phyloP scores from a whole-genome alignment of 768 basidiomycete genomes.

The Krasilnikovozyma curviuscula region DNA sequence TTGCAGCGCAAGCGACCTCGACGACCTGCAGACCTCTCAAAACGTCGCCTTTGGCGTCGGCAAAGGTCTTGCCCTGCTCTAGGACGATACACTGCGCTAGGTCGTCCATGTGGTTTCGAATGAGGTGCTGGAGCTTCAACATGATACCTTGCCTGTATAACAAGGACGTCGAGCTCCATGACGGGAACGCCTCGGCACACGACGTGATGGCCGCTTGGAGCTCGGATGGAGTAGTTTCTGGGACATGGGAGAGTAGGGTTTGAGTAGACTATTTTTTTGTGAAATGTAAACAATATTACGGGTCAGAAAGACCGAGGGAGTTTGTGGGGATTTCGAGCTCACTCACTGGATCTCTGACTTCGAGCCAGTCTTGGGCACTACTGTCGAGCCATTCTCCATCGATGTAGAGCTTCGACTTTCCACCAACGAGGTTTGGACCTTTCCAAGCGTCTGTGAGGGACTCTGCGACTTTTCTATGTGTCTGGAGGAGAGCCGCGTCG shows the following conservation, averaged over 20 bases:
- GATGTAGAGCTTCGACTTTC: slow-evolving; percentile 76
- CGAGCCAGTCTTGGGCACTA: slow-evolving; percentile 56
- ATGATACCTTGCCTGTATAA: slow-evolving; percentile 72
- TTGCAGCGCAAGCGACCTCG: slow-evolving; percentile 47
- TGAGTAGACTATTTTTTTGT: slow-evolving; percentile 51
- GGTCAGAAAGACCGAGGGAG: background rate
- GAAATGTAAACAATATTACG: background rate
- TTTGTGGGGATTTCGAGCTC: background rate
- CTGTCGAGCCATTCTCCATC: slow-evolving; percentile 77
- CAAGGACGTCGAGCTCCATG: slow-evolving; percentile 72
- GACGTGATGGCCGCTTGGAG: slow-evolving; percentile 67
- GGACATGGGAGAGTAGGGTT: slow-evolving; percentile 68
- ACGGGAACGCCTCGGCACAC: slow-evolving; percentile 65
- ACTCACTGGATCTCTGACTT: slow-evolving; percentile 72
- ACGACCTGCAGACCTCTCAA: slow-evolving; percentile 52
- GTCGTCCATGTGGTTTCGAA: slow-evolving; percentile 67
- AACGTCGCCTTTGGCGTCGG: slow-evolving; percentile 88
- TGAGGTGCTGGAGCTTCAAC: slow-evolving; percentile 78
- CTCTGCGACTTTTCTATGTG: no score
- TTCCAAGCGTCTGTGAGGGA: slow-evolving; percentile 36
- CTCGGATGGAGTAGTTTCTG: slow-evolving; percentile 63
- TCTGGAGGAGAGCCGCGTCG: no score
- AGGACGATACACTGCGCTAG: slow-evolving; percentile 69
- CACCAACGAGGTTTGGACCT: slow-evolving; percentile 71
- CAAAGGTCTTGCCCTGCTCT: slow-evolving; percentile 87